phyloP scores from a whole-genome alignment of 106 monocot genomes.

The Apostasia ramifera region DNA sequence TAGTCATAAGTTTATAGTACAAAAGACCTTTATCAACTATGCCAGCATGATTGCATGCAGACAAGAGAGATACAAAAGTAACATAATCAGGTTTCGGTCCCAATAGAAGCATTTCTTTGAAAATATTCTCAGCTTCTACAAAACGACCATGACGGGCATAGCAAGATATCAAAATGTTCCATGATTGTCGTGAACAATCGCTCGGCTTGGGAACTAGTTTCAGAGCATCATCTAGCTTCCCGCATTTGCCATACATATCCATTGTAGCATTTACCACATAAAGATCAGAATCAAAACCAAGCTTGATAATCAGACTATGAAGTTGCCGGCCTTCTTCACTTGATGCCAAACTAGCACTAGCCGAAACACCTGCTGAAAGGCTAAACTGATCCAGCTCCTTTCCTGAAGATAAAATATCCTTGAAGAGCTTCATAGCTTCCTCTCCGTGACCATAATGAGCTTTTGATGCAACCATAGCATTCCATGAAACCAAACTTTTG shows the following conservation, averaged over 20 bases:
- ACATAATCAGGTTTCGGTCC: slow-evolving; percentile 76
- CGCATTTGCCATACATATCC: slow-evolving; percentile 96
- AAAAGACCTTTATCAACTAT: slow-evolving; percentile 59
- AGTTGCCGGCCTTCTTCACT: slow-evolving; percentile 74
- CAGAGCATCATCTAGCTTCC: slow-evolving; percentile 54
- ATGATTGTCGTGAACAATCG: slow-evolving; percentile 31
- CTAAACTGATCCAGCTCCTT: slow-evolving; percentile 50
- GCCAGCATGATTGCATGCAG: slow-evolving; percentile 75
- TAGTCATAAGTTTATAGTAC: slow-evolving; percentile 55
- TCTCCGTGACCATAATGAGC: slow-evolving; percentile 56
- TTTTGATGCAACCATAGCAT: slow-evolving; percentile 67
- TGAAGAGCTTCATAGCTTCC: slow-evolving; percentile 64
- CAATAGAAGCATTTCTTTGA: slow-evolving; percentile 46
- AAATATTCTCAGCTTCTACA: slow-evolving; percentile 48
- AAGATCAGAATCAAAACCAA: slow-evolving; percentile 42
- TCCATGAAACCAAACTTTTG: slow-evolving; percentile 71
- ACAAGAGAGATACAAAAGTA: slow-evolving; percentile 74
- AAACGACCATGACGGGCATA: slow-evolving; percentile 62
- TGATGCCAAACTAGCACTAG: slow-evolving; percentile 60
- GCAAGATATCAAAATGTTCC: slow-evolving; percentile 82
- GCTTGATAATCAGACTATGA: slow-evolving; percentile 53
- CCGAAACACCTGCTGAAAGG: slow-evolving; percentile 46
- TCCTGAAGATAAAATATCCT: slow-evolving; percentile 32
- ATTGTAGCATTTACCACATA: slow-evolving; percentile 63
- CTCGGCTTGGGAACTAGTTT: slow-evolving; percentile 43